Conservation (phyloP, 441 rosid genomes). For the Sinapis alba region DNA sequence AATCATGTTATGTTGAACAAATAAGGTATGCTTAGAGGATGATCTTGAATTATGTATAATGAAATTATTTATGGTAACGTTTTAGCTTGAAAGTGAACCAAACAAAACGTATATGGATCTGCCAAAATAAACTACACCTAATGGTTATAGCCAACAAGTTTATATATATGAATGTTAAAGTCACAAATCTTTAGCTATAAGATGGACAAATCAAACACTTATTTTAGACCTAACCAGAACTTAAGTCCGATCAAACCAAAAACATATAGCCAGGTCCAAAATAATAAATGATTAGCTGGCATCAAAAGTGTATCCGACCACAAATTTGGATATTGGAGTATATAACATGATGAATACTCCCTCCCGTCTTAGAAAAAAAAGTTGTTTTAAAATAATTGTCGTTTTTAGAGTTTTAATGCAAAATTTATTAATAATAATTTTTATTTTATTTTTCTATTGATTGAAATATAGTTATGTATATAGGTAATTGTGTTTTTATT, state of each 20-base stretch:
- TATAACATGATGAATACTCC: not conserved
- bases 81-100: not conserved
- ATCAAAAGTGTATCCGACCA: constrained; percentile 4
- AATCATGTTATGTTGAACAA: not conserved
- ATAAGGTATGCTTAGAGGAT: not conserved
- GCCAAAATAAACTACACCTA: not conserved
- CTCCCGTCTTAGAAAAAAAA: too few relatives aligned
- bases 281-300: constrained; percentile 24
- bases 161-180: not conserved
- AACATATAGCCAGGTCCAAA: constrained; percentile 24
- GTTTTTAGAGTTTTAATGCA: too few relatives aligned
- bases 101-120: not conserved
- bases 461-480: too few relatives aligned
- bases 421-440: too few relatives aligned
- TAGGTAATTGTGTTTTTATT: too few relatives aligned
- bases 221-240: not conserved
- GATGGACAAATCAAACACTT: not conserved
- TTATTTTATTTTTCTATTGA: too few relatives aligned
- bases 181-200: not conserved
- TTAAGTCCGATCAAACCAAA: constrained; percentile 20
- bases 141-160: not conserved
- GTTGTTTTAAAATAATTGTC: too few relatives aligned
- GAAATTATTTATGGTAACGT: not conserved
- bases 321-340: not conserved
- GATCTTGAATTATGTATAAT: not conserved